Conservation (phyloP, 1,284 basidiomycete species). For the Singerocomus rubriflavus region DNA sequence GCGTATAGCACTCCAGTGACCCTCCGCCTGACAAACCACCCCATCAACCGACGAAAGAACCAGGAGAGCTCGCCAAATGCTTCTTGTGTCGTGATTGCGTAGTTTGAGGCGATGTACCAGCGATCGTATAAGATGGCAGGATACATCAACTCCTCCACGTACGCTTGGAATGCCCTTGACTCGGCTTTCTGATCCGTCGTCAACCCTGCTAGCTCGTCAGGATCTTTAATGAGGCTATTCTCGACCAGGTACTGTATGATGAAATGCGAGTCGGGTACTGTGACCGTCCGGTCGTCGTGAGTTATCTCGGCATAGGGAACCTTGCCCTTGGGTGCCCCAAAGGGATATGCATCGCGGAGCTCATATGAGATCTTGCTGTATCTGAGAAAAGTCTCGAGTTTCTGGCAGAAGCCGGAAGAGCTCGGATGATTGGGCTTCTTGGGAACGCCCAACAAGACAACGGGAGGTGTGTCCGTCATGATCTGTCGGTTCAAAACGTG, state of each 20-base stretch:
- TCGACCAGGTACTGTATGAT: constrained; percentile 33
- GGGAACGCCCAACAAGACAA: constrained; percentile 29
- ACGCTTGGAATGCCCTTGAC: constrained; percentile 35
- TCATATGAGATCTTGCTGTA: constrained; percentile 30
- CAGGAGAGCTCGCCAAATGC: constrained; percentile 15
- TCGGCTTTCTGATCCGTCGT: constrained; percentile 30
- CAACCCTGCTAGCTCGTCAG: constrained; percentile 27
- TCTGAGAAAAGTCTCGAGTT: constrained; percentile 32
- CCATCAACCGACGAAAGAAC: constrained; percentile 22
- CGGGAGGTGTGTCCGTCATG: constrained; percentile 20
- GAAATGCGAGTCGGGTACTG: constrained; percentile 34
- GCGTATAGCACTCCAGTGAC: constrained; percentile 16
- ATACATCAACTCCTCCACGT: constrained; percentile 33
- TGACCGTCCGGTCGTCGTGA: constrained; percentile 20
- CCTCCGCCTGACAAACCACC: constrained; percentile 24
- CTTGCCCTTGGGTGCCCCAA: constrained; percentile 31
- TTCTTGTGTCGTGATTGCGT: constrained; percentile 13
- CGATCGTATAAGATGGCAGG: constrained; percentile 29
- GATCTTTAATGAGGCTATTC: constrained; percentile 24
- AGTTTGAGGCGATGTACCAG: constrained; percentile 32
- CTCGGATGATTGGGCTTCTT: constrained; percentile 28
- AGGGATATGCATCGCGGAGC: constrained; percentile 24
- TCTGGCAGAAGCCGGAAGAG: constrained; percentile 35
- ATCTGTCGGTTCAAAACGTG: not conserved
- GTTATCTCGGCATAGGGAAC: constrained; percentile 33